Evolutionary conservation across 805 yeast species (phyloP).

Genomic region (Wickerhamiella hasegawae): DNA sequence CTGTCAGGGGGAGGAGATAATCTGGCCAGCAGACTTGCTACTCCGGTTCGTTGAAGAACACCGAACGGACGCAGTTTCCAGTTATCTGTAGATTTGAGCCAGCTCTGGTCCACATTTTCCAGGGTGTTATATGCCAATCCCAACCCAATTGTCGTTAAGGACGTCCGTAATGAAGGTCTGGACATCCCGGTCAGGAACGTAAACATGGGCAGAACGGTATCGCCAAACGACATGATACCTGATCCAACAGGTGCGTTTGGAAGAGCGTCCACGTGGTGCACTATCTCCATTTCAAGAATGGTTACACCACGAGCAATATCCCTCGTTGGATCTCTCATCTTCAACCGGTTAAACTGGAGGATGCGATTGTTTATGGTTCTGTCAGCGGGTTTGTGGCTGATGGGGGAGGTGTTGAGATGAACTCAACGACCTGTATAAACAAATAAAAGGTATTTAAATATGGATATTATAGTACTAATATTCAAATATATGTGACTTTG

Average conservation of each 20-base stretch:
- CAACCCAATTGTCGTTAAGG: constrained; percentile 15
- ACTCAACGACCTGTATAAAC: no score
- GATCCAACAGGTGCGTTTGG: constrained; percentile 14
- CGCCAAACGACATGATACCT: constrained; percentile 16
- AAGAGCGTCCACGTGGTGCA: constrained; percentile 9
- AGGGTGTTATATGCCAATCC: constrained; percentile 18
- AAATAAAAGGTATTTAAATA: no score
- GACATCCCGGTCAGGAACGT: constrained; percentile 19
- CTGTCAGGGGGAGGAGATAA: constrained; percentile 6
- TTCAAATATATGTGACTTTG: no score
- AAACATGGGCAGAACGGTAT: constrained; percentile 20
- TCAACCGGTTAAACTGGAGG: background rate
- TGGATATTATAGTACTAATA: no score
- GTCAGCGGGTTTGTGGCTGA: no score
- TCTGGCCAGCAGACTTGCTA: constrained; percentile 13
- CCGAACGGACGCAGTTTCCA: constrained; percentile 14
- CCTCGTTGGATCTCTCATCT: constrained; percentile 15
- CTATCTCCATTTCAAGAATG: constrained; percentile 19
- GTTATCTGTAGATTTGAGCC: constrained; percentile 5
- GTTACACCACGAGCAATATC: constrained; percentile 18
- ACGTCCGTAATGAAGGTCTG: constrained; percentile 7
- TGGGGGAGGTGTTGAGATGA: no score
- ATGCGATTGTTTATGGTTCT: background rate
- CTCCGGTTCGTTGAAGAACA: constrained; percentile 19
- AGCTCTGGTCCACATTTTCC: constrained; percentile 3